Evolutionary conservation across 2,329 filamentous ascomycete genomes (phyloP).

Genomic region (Massarina eburnea): DNA sequence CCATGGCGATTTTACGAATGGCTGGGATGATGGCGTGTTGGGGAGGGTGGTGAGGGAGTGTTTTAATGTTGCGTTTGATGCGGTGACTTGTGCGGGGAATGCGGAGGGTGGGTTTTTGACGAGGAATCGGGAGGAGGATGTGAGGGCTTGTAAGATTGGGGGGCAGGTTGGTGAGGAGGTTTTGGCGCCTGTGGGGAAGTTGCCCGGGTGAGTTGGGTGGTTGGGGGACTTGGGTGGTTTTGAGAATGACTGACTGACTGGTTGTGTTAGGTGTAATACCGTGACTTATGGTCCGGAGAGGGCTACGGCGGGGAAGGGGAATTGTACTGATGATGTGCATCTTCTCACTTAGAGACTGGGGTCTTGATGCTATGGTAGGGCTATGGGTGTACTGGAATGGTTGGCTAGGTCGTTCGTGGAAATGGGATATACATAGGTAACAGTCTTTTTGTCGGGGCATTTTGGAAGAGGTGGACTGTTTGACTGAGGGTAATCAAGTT

Average conservation of each 20-base stretch:
- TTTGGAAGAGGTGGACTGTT: too few relatives aligned
- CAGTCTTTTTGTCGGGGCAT: too few relatives aligned
- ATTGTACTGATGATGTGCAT: background rate
- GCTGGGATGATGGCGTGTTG: conserved; percentile 67
- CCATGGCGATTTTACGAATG: conserved; percentile 71
- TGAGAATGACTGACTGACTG: too few relatives aligned
- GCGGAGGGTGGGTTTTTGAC: background rate
- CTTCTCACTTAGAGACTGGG: background rate
- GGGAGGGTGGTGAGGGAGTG: conserved; percentile 45
- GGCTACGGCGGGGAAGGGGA: background rate
- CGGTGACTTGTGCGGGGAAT: background rate
- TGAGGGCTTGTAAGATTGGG: background rate
- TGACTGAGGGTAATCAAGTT: too few relatives aligned
- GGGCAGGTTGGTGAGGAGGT: background rate
- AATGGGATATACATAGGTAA: too few relatives aligned
- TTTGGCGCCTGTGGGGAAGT: background rate
- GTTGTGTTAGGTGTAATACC: too few relatives aligned
- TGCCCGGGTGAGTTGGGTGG: too few relatives aligned
- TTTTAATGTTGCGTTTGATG: background rate
- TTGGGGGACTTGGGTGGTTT: too few relatives aligned
- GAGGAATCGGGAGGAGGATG: background rate
- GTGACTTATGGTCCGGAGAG: background rate
- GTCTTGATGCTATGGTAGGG: background rate
- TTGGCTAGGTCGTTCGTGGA: too few relatives aligned
- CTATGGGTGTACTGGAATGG: too few relatives aligned